Evolutionary conservation across 495 filamentous ascomycete genomes (phyloP).

Genomic region (Tricharina praecox): DNA sequence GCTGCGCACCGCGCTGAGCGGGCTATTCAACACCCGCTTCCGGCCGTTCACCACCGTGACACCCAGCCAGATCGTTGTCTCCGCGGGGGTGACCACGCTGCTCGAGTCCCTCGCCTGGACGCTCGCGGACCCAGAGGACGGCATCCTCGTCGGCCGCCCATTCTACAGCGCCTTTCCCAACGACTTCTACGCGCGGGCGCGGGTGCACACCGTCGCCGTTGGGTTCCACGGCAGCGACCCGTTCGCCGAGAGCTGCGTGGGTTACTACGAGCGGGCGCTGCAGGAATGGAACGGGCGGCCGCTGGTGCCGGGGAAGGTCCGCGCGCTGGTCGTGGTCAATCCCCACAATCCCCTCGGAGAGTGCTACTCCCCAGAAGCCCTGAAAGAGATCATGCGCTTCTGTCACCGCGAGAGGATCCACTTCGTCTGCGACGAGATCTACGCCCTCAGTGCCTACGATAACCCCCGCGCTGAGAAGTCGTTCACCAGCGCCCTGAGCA

Average conservation of each 20-base stretch:
- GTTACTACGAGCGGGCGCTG: conserved; percentile 30
- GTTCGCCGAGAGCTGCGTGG: conserved; percentile 27
- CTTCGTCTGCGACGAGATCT: conserved; percentile 47
- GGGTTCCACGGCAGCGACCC: conserved; percentile 33
- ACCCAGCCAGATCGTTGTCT: conserved; percentile 30
- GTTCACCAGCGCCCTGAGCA: conserved; percentile 39
- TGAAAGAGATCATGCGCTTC: conserved; percentile 26
- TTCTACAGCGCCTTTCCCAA: conserved; percentile 34
- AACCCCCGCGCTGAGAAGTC: conserved; percentile 27
- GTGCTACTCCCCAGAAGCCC: conserved; percentile 37
- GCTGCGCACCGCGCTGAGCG: conserved; percentile 31
- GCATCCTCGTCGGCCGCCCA: conserved; percentile 35
- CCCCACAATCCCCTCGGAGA: conserved; percentile 43
- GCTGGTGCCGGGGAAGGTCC: conserved; percentile 27
- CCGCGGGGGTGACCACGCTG: conserved; percentile 34
- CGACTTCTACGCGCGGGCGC: conserved; percentile 15
- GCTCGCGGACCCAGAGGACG: conserved; percentile 34
- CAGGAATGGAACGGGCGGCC: conserved; percentile 3
- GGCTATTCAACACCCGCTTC: conserved; percentile 33
- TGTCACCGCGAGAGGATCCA: conserved; percentile 33
- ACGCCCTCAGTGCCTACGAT: conserved; percentile 39
- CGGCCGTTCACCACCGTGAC: conserved; percentile 29
- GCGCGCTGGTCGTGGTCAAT: conserved; percentile 39
- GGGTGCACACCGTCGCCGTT: conserved; percentile 30
- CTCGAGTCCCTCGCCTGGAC: conserved; percentile 33